Evolutionary conservation across 345 rosid species (phyloP).

Genomic region (Aquilaria malaccensis): DNA sequence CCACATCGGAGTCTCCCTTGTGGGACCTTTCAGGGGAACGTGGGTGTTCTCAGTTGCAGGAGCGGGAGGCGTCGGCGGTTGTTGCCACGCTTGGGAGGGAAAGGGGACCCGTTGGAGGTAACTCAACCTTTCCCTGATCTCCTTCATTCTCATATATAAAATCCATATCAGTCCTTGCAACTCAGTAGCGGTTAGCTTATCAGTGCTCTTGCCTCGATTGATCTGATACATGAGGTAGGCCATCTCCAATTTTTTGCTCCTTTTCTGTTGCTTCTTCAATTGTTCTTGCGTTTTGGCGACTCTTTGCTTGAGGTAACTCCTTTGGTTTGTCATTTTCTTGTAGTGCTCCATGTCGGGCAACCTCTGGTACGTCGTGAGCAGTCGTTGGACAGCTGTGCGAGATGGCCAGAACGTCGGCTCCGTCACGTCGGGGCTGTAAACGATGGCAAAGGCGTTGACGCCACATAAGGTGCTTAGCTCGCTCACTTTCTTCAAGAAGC

Average conservation of each 20-base stretch:
- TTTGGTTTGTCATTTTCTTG: conserved; percentile 30
- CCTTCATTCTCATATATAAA: conserved; percentile 19
- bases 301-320: conserved; percentile 24
- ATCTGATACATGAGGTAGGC: conserved; percentile 17
- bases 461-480: conserved; percentile 39
- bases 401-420: conserved; percentile 41
- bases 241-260: conserved; percentile 16
- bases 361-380: conserved; percentile 14
- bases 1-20: not conserved
- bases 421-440: conserved; percentile 27
- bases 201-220: conserved; percentile 1
- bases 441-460: conserved; percentile 22
- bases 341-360: conserved; percentile 20
- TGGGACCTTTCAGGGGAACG: not conserved
- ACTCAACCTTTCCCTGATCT: conserved; percentile 8
- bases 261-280: conserved; percentile 9
- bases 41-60: no score
- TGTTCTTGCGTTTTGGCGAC: conserved; percentile 17
- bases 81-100: not conserved
- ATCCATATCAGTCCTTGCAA: conserved; percentile 15
- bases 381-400: conserved; percentile 1
- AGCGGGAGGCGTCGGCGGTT: not conserved
- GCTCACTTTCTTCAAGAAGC: conserved; percentile 39
- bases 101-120: conserved; percentile 15
- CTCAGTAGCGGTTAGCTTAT: conserved; percentile 9